Conservation (phyloP, 192 early-diverging fungal species). For the Cladochytrium replicatum region DNA sequence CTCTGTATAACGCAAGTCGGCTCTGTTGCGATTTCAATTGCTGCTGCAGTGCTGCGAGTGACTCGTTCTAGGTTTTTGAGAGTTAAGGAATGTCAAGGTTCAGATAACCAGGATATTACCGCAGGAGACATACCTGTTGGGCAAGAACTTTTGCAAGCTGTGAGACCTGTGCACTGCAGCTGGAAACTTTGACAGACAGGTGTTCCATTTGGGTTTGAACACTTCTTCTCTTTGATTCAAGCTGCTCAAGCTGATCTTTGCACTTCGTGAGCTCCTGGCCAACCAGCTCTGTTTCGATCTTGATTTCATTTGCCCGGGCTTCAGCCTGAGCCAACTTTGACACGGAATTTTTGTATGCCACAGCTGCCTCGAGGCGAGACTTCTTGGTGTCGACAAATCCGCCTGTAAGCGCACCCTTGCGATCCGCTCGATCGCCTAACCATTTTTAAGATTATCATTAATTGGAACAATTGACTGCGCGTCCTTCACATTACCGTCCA, state of each 20-base stretch:
- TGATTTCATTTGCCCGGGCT: slow-evolving; percentile 27
- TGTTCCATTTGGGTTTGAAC: slow-evolving; percentile 46
- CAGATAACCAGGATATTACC: too few relatives aligned
- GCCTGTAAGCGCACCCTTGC: slow-evolving; percentile 85
- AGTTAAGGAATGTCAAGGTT: too few relatives aligned
- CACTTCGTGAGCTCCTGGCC: slow-evolving; percentile 34
- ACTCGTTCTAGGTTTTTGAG: too few relatives aligned
- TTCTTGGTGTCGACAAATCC: slow-evolving; percentile 68
- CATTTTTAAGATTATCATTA: slow-evolving; percentile 1
- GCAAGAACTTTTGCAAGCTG: too few relatives aligned
- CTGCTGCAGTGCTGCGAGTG: neutral
- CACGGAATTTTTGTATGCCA: slow-evolving; percentile 41
- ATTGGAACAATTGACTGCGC: neutral
- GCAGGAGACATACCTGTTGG: too few relatives aligned
- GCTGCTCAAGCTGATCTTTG: slow-evolving; percentile 23
- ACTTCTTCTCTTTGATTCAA: slow-evolving; percentile 31
- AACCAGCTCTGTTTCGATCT: slow-evolving; percentile 37
- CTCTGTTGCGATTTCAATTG: neutral
- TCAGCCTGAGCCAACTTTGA: slow-evolving; percentile 32
- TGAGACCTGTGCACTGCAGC: slow-evolving; percentile 20
- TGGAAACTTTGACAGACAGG: slow-evolving; percentile 49
- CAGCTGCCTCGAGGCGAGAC: slow-evolving; percentile 66
- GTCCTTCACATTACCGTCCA: slow-evolving; percentile 46
- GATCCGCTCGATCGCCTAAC: slow-evolving; percentile 76
- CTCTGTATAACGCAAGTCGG: neutral